Evolutionary conservation across 2,329 filamentous ascomycete genomes (phyloP), one percentile per base, ranked within the genome.

Genomic region (Hypocrella siamensis): DNA sequence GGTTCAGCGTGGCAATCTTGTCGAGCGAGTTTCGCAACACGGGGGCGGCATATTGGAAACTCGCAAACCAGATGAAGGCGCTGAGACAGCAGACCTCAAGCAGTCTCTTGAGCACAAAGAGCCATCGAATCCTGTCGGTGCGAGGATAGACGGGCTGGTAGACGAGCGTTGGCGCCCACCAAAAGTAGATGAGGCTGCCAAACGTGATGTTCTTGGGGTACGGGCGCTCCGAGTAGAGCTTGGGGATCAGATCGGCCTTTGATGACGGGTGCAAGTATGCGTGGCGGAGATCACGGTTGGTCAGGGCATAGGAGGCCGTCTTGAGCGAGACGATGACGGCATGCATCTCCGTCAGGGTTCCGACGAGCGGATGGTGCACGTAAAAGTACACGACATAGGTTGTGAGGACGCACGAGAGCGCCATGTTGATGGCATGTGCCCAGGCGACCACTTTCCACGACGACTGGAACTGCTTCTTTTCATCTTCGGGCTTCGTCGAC

Each of bases 81-180:
- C 75, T 75, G 26, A 96, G 65, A 15, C 75, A 75, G 35, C 79
- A 67, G 6, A 83, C 70, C 56, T 98, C 90, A 30, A 68, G 70
- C 28, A 88, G 51, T 12, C 90, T 74, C 58, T 93, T 94, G 35
- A 70, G 60, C 25, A 96, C 83, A 49, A 93, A 98, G 4, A 70
- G 52, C 85, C 86, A 94, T 39, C 90, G 71, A 43, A 94, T 82
- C 35, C 67, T 70, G 7, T 73, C 62, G 5, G 82, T 85, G 27
- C 86, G 79, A 15, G 90, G 90, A 52, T 98, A 98, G 11, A 90
- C 84, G 2, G 90, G 90, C 59, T 98, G 90, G 53, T 98, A 98
- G 28, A 96, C 79, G 32, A 98, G 67, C 0, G 90, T 98, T 1
- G 90, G 90, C 0, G 88, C 90, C 76, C 86, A 88, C 88, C 90